Base-by-base conservation (phyloP, 805 yeast genomes). In the Teunomyces gatunensis region DNA sequence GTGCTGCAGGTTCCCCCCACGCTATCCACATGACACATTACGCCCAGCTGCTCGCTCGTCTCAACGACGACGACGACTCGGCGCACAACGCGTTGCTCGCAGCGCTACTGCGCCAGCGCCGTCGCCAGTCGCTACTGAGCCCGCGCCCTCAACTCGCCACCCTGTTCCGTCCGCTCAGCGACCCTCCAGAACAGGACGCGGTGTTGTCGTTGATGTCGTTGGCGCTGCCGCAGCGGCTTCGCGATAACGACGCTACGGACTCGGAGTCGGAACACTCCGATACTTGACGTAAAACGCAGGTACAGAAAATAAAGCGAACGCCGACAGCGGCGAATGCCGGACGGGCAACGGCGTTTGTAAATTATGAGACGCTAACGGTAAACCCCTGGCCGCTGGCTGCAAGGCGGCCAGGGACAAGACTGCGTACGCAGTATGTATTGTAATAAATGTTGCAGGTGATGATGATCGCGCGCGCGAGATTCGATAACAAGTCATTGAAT, bases 171-270 rank as follows among this genome's bases (percentile, higher is more conserved):
- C 34, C 34, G 9, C 34, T 32, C 34, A 40, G 23, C 36, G 43
- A 40, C 21, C 39, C 39, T 42, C 33, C 37, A 10, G 34, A 80
- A 51, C 79, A 79, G 54, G 84, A 79, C 42, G 84, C 84, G 5
- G 75, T 80, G 9, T 64, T 74, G 57, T 78, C 83, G 18, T 65
- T 80, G 45, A 80, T 80, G 74, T 76, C 82, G 33, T 65, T 80
- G 35, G 72, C 84, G 6, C 77, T 83, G 1, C 84, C 84, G 2
- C 74, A 25, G 28, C 29, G 50, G 27, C 29, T 21, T 28, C 13
- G 50, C 11, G 56, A 53, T 15, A 47, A 48, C 37, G 56, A 53
- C 18, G 56, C 48, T 11, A 53, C 56, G 25, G 56, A 53, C 18
- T 42, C 51, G 13, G 56, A 53, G 35, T 13, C 20, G 23, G 39